phyloP scores from a whole-genome alignment of 257 asterid genomes.

The Euphrasia confusa region DNA sequence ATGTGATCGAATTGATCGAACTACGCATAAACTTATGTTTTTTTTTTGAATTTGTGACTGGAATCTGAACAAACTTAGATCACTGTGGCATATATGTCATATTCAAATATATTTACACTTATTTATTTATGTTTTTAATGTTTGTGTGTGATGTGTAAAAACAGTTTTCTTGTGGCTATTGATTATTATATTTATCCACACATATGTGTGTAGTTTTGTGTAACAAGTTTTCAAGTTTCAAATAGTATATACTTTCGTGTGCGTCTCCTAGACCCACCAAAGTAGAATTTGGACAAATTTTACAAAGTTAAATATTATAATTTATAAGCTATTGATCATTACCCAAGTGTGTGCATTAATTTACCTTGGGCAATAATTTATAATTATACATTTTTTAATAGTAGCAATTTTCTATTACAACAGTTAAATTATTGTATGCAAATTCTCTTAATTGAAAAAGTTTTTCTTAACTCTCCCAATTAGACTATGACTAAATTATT shows the following conservation, averaged over 20 bases:
- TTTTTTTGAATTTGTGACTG: no score
- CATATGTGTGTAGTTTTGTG: slow-evolving; percentile 12
- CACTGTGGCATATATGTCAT: no score
- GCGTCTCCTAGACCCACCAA: not conserved
- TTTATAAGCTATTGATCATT: not conserved
- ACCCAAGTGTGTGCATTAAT: no score
- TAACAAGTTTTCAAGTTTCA: not conserved
- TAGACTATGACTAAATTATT: no score
- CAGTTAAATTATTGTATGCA: no score
- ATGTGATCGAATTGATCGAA: no score
- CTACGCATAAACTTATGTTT: no score
- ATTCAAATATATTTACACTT: not conserved
- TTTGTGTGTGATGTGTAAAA: not conserved
- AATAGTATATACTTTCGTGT: not conserved
- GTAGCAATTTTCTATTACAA: no score
- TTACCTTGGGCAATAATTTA: no score
- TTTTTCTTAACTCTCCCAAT: not conserved
- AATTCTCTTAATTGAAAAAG: no score
- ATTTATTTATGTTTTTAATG: not conserved
- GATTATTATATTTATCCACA: slow-evolving; percentile 14
- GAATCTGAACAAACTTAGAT: no score
- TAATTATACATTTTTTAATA: no score
- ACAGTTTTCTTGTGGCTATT: slow-evolving; percentile 21
- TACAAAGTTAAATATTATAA: not conserved
- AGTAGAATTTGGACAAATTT: not conserved